phyloP scores from a whole-genome alignment of 768 basidiomycete genomes.

The Podaxis sp. region DNA sequence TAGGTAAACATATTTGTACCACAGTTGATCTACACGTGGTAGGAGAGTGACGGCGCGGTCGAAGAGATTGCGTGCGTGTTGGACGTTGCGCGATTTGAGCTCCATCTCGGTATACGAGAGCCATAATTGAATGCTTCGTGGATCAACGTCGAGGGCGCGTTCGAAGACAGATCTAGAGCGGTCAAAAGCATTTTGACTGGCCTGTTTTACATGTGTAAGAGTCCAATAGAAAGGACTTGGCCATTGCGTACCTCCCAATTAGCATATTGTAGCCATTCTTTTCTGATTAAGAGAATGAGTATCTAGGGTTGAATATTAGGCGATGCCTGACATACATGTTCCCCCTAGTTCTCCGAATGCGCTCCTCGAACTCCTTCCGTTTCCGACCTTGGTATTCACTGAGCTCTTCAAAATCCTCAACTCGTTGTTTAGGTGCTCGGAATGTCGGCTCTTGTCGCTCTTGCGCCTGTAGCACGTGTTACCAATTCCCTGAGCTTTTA shows the following conservation, averaged over 20 bases:
- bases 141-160: slow-evolving; percentile 94
- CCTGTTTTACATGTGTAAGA: slow-evolving; percentile 41
- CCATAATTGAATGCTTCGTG: slow-evolving; percentile 89
- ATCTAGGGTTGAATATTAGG: not conserved
- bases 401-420: slow-evolving; percentile 90
- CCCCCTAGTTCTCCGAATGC: slow-evolving; percentile 74
- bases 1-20: slow-evolving; percentile 99
- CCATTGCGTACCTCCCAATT: slow-evolving; percentile 68
- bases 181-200: slow-evolving; percentile 94
- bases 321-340: slow-evolving; percentile 59
- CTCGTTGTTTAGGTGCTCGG: slow-evolving; percentile 89
- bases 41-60: slow-evolving; percentile 96
- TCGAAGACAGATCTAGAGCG: slow-evolving; percentile 95
- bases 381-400: slow-evolving; percentile 91
- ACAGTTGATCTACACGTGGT: slow-evolving; percentile 93
- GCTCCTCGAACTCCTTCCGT: slow-evolving; percentile 91
- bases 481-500: not conserved
- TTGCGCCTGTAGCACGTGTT: slow-evolving; percentile 65
- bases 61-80: slow-evolving; percentile 95
- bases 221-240: not conserved
- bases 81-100: slow-evolving; percentile 95
- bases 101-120: slow-evolving; percentile 96
- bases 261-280: slow-evolving; percentile 85
- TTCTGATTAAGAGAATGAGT: slow-evolving; percentile 39
- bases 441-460: slow-evolving; percentile 93